Conservation (phyloP, 495 filamentous ascomycete species). For the Xylaria sp. region DNA sequence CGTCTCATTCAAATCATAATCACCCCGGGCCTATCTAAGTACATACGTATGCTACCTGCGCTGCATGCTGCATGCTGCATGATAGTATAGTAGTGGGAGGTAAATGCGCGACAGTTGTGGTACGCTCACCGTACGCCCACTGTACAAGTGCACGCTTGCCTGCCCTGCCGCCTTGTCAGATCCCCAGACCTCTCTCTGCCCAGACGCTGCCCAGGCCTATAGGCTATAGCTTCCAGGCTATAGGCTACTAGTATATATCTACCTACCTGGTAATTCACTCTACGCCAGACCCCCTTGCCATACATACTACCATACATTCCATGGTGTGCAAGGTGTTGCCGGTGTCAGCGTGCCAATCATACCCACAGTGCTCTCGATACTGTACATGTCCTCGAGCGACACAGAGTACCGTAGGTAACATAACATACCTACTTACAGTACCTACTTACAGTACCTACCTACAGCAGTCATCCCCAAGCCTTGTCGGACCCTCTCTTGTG, state of each 20-base stretch:
- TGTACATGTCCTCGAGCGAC: not conserved
- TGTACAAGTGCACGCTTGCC: not conserved
- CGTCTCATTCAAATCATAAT: not conserved
- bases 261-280: not conserved
- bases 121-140: not conserved
- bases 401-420: too few species aligned
- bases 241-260: too few species aligned
- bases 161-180: constrained; percentile 1
- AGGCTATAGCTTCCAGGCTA: not conserved
- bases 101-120: not conserved
- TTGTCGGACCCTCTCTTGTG: constrained; percentile 20
- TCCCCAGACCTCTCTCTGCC: too few species aligned
- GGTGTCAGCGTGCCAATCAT: constrained; percentile 15
- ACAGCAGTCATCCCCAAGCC: constrained; percentile 17
- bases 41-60: too few species aligned
- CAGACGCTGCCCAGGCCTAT: not conserved
- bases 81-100: not conserved
- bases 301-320: not conserved
- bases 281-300: not conserved
- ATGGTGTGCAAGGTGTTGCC: not conserved
- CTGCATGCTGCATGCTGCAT: too few species aligned
- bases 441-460: not conserved
- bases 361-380: not conserved
- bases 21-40: not conserved
- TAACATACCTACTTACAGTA: not conserved